A percentile compares a stretch with the other conserved stretches of the same genome.
phyloP scores from a whole-genome alignment of 2,329 filamentous ascomycete species.

The Lithohypha guttulata region DNA sequence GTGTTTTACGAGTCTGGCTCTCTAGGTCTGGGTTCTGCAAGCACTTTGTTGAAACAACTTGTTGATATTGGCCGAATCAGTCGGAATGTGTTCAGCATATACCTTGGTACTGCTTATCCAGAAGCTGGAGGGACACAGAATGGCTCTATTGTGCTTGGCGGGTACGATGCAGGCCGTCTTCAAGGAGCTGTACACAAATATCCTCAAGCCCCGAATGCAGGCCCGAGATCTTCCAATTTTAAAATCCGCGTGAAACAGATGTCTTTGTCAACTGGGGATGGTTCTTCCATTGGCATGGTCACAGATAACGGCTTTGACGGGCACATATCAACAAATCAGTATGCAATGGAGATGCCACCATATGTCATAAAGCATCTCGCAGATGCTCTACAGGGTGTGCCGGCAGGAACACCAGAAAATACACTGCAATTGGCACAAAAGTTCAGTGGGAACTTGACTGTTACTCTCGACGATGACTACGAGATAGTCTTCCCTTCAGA shows the following conservation, averaged over 20 bases:
- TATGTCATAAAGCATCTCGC: conserved; percentile 33
- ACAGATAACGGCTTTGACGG: conserved; percentile 29
- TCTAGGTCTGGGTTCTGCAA: conserved; percentile 31
- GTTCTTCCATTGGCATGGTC: conserved; percentile 17
- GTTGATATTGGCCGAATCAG: conserved; percentile 27
- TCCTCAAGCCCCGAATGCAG: conserved; percentile 10
- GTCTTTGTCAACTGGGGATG: conserved; percentile 24
- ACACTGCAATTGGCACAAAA: conserved; percentile 27
- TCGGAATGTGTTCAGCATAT: conserved; percentile 33
- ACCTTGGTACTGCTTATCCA: conserved; percentile 32
- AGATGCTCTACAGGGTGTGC: conserved; percentile 24
- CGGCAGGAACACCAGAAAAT: conserved; percentile 15
- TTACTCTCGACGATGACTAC: conserved; percentile 32
- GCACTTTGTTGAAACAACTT: conserved; percentile 31
- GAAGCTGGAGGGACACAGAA: conserved; percentile 32
- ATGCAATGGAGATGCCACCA: conserved; percentile 32
- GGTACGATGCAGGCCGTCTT: conserved; percentile 35
- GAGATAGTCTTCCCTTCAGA: conserved; percentile 30
- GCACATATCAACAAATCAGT: conserved; percentile 34
- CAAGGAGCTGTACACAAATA: conserved; percentile 25
- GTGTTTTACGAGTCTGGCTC: conserved; percentile 20
- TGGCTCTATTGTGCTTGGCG: conserved; percentile 35
- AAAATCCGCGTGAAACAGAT: conserved; percentile 32
- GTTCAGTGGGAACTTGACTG: conserved; percentile 32
- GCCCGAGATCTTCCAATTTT: conserved; percentile 30